These are phyloP conservation scores for Fusarium dlaminii DNA, from an alignment of 2,329 filamentous ascomycete species.

Conservation along the genomic window DNA sequence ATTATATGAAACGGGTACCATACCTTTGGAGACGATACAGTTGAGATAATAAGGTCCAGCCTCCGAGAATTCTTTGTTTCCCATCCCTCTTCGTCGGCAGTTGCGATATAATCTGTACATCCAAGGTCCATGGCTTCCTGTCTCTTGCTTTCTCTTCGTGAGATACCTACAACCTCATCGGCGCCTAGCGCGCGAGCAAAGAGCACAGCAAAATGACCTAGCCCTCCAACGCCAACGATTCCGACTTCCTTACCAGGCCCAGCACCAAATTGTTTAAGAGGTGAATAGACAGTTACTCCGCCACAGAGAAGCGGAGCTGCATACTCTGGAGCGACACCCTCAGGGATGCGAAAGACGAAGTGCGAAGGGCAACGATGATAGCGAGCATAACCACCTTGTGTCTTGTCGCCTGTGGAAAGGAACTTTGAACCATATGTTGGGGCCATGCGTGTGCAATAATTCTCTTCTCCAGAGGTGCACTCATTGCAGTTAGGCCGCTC, in stretches of 20 bases:
- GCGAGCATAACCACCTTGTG: slow-evolving; percentile 62
- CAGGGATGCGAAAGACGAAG: slow-evolving; percentile 75
- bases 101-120: slow-evolving; percentile 66
- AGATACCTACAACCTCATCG: slow-evolving; percentile 66
- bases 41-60: slow-evolving; percentile 79
- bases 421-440: slow-evolving; percentile 68
- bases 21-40: slow-evolving; percentile 64
- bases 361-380: slow-evolving; percentile 38
- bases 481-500: slow-evolving; percentile 47
- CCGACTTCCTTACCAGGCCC: slow-evolving; percentile 70
- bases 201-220: slow-evolving; percentile 74
- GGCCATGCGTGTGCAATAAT: slow-evolving; percentile 70
- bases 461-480: slow-evolving; percentile 73
- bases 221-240: slow-evolving; percentile 72
- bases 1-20: not conserved
- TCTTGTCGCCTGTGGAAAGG: slow-evolving; percentile 66
- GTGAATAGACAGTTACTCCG: slow-evolving; percentile 80
- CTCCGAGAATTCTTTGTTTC: slow-evolving; percentile 60
- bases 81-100: slow-evolving; percentile 62
- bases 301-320: slow-evolving; percentile 86
- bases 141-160: slow-evolving; percentile 64
- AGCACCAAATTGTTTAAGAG: slow-evolving; percentile 62
- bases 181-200: slow-evolving; percentile 73
- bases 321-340: slow-evolving; percentile 66
- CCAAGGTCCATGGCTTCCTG: slow-evolving; percentile 64